Base-by-base conservation (phyloP, 768 basidiomycete genomes). In the Tephrocybe sp. region DNA sequence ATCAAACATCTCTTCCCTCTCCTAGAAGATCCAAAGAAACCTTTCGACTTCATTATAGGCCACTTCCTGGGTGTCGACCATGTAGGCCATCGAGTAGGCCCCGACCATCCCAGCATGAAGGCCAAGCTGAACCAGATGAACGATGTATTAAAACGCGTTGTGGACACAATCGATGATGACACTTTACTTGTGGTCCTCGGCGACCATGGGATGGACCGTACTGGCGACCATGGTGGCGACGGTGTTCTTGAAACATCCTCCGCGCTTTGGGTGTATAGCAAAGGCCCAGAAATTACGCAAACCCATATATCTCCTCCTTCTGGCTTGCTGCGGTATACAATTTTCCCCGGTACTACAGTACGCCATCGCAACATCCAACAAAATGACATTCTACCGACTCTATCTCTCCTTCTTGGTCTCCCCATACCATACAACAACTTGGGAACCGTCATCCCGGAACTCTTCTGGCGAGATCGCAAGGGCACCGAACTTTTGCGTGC, bases 61-160 rank as follows among this genome's bases (percentile, higher is more conserved):
- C 97, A 98, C 59, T 88, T 93, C 58, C 79, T 99, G 21, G 97
- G 97, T 12, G 91, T 97, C 3, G 97, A 98, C 64, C 97, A 98
- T 63, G 93, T 87, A 33, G 97, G 97, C 0, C 95, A 99, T 61
- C 79, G 97, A 45, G 82, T 97, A 6, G 94, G 95, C 0, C 93
- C 95, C 0, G 85, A 90, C 47, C 88, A 94, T 57, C 80, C 84
- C 0, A 82, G 79, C 41, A 97, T 97, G 93, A 80, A 76, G 53
- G 69, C 80, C 19, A 99, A 99, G 66, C 72, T 98, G 16, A 63
- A 71, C 49, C 92, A 97, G 64, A 95, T 97, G 91, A 84, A 98
- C 63, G 63, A 74, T 23, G 84, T 97, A 0, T 69, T 99, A 2
- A 64, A 66, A 11, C 74, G 79, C 5, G 84, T 95, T 3, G 90